Evolutionary conservation across 2,329 filamentous ascomycete genomes (phyloP).

Genomic region (Calonectria multiphialidica): DNA sequence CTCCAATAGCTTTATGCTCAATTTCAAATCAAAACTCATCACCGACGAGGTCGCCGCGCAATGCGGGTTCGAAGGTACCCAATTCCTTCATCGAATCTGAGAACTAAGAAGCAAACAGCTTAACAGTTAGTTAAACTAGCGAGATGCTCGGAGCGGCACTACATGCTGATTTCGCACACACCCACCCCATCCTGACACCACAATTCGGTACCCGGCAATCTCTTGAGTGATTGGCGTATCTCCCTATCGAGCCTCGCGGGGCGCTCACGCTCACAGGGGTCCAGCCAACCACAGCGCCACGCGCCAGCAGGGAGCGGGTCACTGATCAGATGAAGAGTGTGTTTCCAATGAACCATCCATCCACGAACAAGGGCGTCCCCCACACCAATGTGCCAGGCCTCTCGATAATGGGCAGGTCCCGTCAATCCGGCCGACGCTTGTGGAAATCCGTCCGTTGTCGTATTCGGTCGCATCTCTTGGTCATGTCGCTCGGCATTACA

Average conservation of each 20-base stretch:
- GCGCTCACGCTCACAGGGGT: background rate
- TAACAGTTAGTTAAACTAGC: background rate
- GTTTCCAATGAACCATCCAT: conserved; percentile 20
- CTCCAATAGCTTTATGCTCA: background rate
- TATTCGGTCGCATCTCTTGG: conserved; percentile 19
- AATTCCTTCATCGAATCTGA: background rate
- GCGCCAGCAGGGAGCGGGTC: conserved; percentile 4
- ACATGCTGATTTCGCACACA: background rate
- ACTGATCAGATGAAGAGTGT: conserved; percentile 19
- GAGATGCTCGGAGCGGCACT: conserved; percentile 5
- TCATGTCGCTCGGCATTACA: background rate
- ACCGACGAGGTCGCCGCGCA: too few species aligned
- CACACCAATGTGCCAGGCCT: conserved; percentile 5
- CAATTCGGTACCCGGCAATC: background rate
- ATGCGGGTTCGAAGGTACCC: background rate
- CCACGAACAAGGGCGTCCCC: conserved; percentile 6
- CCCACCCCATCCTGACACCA: background rate
- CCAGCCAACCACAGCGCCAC: background rate
- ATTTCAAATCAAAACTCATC: too few species aligned
- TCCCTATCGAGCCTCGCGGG: conserved; percentile 16
- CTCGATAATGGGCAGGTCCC: background rate
- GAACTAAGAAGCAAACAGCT: background rate
- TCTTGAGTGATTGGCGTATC: conserved; percentile 8
- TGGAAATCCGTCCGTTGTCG: background rate
- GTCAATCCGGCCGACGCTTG: conserved; percentile 8